Conservation (phyloP, 176 grass and related monocot genomes). For the Zoysia pacifica region DNA sequence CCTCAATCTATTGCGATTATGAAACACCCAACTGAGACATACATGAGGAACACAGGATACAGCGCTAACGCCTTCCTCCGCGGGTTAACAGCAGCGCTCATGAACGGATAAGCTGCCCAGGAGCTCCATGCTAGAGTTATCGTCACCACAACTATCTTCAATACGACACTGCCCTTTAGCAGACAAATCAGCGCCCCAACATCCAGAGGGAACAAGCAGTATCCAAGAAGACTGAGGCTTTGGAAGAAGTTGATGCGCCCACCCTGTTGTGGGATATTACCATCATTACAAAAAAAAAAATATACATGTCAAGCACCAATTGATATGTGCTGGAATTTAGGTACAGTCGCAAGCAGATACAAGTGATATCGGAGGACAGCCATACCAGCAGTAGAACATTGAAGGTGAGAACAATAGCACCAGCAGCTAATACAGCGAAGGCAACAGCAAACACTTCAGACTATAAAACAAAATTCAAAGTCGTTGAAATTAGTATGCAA, state of each 20-base stretch:
- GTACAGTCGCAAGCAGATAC: not conserved
- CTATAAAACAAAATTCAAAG: constrained; percentile 37
- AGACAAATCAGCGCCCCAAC: constrained; percentile 80
- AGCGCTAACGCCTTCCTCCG: constrained; percentile 88
- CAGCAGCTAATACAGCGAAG: constrained; percentile 86
- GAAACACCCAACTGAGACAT: constrained; percentile 73
- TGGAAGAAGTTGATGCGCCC: constrained; percentile 96
- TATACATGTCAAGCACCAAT: not conserved
- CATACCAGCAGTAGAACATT: constrained; percentile 92
- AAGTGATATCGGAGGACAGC: not conserved
- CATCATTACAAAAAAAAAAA: constrained; percentile 1
- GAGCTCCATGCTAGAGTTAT: constrained; percentile 86
- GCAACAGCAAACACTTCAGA: constrained; percentile 97
- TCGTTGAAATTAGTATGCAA: not conserved
- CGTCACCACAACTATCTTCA: constrained; percentile 65
- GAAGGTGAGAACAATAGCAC: constrained; percentile 86
- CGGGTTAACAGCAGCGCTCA: constrained; percentile 85
- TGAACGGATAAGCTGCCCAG: constrained; percentile 94
- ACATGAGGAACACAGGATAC: constrained; percentile 96
- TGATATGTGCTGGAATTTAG: not conserved
- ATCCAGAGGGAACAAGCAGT: constrained; percentile 85
- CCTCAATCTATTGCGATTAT: constrained; percentile 83
- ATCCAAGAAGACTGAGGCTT: constrained; percentile 90
- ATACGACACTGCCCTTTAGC: constrained; percentile 58
- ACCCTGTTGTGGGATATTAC: constrained; percentile 50